Evolutionary conservation across 2,329 filamentous ascomycete genomes (phyloP).

Genomic region (Sclerotinia minor): DNA sequence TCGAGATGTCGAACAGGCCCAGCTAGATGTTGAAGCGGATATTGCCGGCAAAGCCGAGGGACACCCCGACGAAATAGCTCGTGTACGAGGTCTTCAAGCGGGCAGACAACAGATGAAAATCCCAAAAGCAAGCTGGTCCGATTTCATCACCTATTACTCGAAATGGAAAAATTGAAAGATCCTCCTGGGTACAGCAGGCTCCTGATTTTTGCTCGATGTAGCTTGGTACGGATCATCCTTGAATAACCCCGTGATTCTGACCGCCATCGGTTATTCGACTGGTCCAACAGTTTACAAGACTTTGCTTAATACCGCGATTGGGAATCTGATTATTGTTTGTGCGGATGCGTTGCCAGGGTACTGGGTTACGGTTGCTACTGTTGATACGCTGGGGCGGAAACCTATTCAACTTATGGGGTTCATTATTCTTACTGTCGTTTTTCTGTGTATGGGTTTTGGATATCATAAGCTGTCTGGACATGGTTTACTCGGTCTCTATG

Average conservation of each 20-base stretch:
- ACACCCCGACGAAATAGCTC: constrained; percentile 64
- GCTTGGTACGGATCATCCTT: constrained; percentile 63
- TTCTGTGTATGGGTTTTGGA: constrained; percentile 63
- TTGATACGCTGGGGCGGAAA: constrained; percentile 79
- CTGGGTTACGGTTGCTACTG: constrained; percentile 72
- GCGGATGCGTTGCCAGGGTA: constrained; percentile 80
- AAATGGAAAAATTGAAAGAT: constrained; percentile 71
- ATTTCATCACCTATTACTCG: constrained; percentile 71
- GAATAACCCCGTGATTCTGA: constrained; percentile 72
- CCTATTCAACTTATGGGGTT: constrained; percentile 70
- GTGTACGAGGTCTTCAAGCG: constrained; percentile 55
- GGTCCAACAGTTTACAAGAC: constrained; percentile 65
- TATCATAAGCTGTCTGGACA: constrained; percentile 52
- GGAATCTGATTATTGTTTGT: constrained; percentile 75
- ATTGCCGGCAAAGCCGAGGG: constrained; percentile 63
- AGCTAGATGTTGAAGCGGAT: constrained; percentile 72
- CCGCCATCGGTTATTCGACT: constrained; percentile 69
- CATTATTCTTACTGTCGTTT: constrained; percentile 59
- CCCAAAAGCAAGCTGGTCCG: constrained; percentile 69
- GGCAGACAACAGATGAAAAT: constrained; percentile 52
- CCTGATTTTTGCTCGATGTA: constrained; percentile 74
- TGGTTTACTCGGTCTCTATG: constrained; percentile 61
- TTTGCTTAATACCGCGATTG: constrained; percentile 71
- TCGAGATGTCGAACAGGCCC: constrained; percentile 71
- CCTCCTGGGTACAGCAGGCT: constrained; percentile 76